These are phyloP conservation scores for Odontarrhena argentea DNA, from an alignment of 345 rosid species.

Conservation along the genomic window DNA sequence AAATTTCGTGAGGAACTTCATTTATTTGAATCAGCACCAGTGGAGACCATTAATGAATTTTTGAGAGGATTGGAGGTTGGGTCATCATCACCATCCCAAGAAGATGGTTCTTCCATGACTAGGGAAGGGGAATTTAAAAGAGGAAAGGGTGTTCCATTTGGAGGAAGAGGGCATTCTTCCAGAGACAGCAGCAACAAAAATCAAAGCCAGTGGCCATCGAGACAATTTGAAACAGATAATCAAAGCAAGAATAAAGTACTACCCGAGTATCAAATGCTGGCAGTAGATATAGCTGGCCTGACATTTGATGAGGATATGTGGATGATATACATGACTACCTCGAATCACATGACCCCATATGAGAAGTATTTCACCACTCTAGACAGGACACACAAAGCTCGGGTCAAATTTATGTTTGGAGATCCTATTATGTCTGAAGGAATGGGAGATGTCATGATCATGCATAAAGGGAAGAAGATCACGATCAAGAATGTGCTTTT, in stretches of 20 bases:
- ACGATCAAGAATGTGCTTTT: constrained; percentile 1
- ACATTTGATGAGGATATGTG: constrained; percentile 6
- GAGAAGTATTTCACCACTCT: background rate
- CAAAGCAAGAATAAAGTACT: background rate
- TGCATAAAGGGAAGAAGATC: background rate
- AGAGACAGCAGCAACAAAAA: too few relatives aligned
- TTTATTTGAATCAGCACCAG: too few relatives aligned
- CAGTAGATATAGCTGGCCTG: background rate
- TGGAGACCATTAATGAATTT: too few relatives aligned
- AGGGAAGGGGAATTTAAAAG: too few relatives aligned
- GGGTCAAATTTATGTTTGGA: background rate
- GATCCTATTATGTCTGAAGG: background rate
- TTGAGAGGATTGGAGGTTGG: too few relatives aligned
- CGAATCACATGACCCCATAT: constrained; percentile 1
- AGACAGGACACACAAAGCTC: background rate
- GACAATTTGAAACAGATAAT: too few relatives aligned
- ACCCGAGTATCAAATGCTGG: background rate
- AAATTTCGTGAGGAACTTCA: too few relatives aligned
- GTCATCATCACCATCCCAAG: too few relatives aligned
- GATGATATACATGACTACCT: background rate
- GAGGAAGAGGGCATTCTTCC: too few relatives aligned
- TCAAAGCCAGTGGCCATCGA: too few relatives aligned
- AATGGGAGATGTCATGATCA: background rate
- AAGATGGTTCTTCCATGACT: too few relatives aligned
- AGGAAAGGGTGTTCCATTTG: too few relatives aligned